A percentile compares a stretch with the other conserved stretches of the same genome.
These are phyloP conservation scores for Coemansia sp. DNA, from an alignment of 192 early-diverging fungal species.

Conservation along the genomic window DNA sequence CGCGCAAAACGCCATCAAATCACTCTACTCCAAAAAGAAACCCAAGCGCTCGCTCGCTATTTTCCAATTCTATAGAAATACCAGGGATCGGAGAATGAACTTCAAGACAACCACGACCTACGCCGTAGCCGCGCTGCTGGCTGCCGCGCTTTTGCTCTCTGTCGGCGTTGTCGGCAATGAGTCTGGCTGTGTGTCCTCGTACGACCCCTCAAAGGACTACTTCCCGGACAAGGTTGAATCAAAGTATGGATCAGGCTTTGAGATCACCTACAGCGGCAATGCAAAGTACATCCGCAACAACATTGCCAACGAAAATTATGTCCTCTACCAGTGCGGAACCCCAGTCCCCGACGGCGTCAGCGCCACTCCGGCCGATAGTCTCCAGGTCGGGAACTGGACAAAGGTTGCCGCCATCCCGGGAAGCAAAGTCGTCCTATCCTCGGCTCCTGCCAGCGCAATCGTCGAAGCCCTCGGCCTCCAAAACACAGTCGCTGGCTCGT, in stretches of 20 bases:
- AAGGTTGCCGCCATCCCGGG: constrained; percentile 48
- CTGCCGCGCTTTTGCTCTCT: constrained; percentile 9
- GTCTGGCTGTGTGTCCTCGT: constrained; percentile 31
- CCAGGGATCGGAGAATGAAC: constrained; percentile 23
- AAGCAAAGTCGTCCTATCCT: constrained; percentile 41
- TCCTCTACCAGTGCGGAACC: constrained; percentile 76
- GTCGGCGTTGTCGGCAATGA: constrained; percentile 24
- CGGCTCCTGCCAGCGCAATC: constrained; percentile 48
- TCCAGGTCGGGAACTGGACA: constrained; percentile 52
- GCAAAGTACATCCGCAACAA: constrained; percentile 70
- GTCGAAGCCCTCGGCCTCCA: constrained; percentile 45
- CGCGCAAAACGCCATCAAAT: not conserved
- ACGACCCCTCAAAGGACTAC: constrained; percentile 39
- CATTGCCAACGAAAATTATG: constrained; percentile 58
- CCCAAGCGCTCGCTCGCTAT: too few relatives aligned
- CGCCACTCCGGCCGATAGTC: constrained; percentile 44
- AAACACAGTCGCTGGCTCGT: constrained; percentile 35
- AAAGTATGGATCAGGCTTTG: constrained; percentile 62
- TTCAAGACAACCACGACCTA: constrained; percentile 21
- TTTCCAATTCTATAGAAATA: too few relatives aligned
- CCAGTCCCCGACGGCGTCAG: constrained; percentile 51
- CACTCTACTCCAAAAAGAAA: not conserved
- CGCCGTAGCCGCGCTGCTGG: constrained; percentile 16
- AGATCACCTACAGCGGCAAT: constrained; percentile 63
- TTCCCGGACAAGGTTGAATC: constrained; percentile 58